phyloP scores from a whole-genome alignment of 805 yeast species.

The Suhomyces pyralidae region DNA sequence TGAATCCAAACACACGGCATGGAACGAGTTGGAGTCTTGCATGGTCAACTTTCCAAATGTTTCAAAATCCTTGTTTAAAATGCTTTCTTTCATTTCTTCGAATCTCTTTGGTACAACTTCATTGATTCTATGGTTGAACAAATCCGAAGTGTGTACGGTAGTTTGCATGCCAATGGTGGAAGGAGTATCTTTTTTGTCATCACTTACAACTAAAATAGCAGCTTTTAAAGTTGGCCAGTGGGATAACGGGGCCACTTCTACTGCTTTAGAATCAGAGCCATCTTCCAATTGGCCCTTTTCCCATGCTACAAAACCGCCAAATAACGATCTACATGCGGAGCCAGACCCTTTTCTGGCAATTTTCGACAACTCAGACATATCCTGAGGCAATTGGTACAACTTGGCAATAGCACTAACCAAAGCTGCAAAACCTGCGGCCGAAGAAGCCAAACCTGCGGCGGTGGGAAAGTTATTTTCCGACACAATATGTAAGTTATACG shows the following conservation, averaged over 20 bases:
- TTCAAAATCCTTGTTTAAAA: slow-evolving; percentile 68
- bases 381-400: slow-evolving; percentile 81
- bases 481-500: slow-evolving; percentile 71
- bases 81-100: slow-evolving; percentile 75
- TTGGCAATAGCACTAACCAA: slow-evolving; percentile 84
- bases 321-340: slow-evolving; percentile 94
- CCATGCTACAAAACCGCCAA: slow-evolving; percentile 99
- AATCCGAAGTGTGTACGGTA: slow-evolving; percentile 84
- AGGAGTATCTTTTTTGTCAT: slow-evolving; percentile 90
- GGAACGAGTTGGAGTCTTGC: slow-evolving; percentile 96
- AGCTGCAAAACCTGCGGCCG: slow-evolving; percentile 99
- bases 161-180: slow-evolving; percentile 96
- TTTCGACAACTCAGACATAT: slow-evolving; percentile 79
- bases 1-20: slow-evolving; percentile 95
- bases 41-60: slow-evolving; percentile 87
- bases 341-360: slow-evolving; percentile 99
- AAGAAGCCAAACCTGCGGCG: slow-evolving; percentile 97
- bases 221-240: slow-evolving; percentile 95
- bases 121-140: slow-evolving; percentile 75
- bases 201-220: slow-evolving; percentile 87
- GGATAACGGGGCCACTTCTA: slow-evolving; percentile 75
- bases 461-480: slow-evolving; percentile 98
- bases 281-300: slow-evolving; percentile 79
- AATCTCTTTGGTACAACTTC: slow-evolving; percentile 85
- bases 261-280: slow-evolving; percentile 94